These are phyloP conservation scores for Allium fistulosum DNA, from an alignment of 106 monocot species.

Conservation along the genomic window DNA sequence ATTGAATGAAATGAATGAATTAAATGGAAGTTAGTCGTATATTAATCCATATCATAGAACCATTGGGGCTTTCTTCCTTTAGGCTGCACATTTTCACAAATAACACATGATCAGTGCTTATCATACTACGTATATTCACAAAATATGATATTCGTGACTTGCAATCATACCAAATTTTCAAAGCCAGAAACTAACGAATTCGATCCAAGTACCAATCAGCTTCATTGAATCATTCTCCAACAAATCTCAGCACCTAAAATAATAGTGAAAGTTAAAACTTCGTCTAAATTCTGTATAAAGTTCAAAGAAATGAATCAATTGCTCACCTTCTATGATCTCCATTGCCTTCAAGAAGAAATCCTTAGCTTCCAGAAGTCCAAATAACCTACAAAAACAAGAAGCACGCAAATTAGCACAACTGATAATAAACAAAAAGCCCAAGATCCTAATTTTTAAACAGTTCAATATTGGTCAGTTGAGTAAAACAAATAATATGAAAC, in stretches of 20 bases:
- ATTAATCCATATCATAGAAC: not conserved
- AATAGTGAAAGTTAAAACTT: not conserved
- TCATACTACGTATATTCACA: not conserved
- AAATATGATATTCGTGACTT: not conserved
- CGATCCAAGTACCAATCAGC: not conserved
- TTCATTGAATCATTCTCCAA: not conserved
- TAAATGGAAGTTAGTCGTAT: not conserved
- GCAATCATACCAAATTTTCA: not conserved
- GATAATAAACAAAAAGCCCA: too few species aligned
- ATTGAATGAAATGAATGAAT: not conserved
- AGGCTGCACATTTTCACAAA: too few species aligned
- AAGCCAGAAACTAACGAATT: not conserved
- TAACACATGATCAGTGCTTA: too few species aligned
- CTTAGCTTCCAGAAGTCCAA: not conserved
- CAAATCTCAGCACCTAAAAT: slow-evolving; percentile 4
- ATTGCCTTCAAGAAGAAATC: not conserved
- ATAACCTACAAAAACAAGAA: not conserved
- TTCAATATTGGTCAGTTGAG: too few species aligned
- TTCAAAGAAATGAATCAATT: not conserved
- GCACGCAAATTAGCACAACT: not conserved
- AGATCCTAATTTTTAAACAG: too few species aligned
- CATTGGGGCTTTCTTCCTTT: not conserved
- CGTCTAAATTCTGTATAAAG: not conserved
- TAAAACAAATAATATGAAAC: too few species aligned
- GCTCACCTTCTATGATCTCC: not conserved